Evolutionary conservation across 2,329 filamentous ascomycete genomes (phyloP), one percentile per base, ranked within the genome.

Genomic region (Xylariaceae sp.): DNA sequence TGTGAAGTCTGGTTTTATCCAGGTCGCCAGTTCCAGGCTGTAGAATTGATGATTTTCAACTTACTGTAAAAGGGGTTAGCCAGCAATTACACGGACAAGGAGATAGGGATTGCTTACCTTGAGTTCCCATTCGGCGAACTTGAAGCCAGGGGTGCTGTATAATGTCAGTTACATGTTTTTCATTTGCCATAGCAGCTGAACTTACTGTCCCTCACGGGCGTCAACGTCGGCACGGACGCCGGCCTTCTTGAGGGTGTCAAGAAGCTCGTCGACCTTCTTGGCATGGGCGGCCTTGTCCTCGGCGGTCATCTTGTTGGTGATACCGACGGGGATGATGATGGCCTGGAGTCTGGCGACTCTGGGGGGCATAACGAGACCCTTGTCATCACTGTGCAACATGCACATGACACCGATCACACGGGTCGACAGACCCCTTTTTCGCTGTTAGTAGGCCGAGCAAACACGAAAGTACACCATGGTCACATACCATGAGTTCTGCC

Each of bases 91-190:
- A 8, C 23, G 13, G 4, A 53, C 35, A 34, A 9, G 9, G 23
- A 35, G 5, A 51, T n/a, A 6, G 41, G 30, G 15, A 52, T 30
- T 35, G 8, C 48, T 17, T 56, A 59, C 57, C 77, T 93, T 95
- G 68, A 97, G 82, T 75, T 99, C 95, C 91, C 92, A 97, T 77
- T 99, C 92, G 77, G 95, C 96, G 81, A 99, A 99, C 77, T 99
- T 99, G 87, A 89, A 97, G 65, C 91, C 92, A 45, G 94, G 92
- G 61, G 92, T 85, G 86, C 65, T 67, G 51, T 37, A n/a, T n/a
- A 3, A 23, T 50, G 60, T 67, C 48, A 63, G 62, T 35, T 30
- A 23, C 15, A 51, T 4, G 18, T 11, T 49, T 30, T 49, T 41
- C 17, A 44, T n/a, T 8, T 9, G 13, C 48, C 37, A 18, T 9